Evolutionary conservation across 2,329 filamentous ascomycete genomes (phyloP), one percentile per base, ranked within the genome.

Genomic region (Massarina eburnea): DNA sequence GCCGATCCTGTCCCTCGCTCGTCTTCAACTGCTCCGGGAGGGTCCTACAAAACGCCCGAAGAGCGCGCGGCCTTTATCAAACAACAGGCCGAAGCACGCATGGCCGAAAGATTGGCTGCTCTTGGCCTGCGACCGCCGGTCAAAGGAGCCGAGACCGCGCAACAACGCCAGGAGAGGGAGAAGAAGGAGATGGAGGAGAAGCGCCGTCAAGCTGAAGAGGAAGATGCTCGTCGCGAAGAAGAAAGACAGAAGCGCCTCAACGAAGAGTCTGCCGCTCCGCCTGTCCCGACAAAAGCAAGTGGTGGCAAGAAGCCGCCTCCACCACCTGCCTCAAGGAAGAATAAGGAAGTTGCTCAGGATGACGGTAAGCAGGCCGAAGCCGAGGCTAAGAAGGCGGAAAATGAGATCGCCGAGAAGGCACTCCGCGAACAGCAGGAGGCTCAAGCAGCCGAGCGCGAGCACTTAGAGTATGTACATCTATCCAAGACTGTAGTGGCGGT

Each of bases 61-160:
- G 92, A 99, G 63, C 84, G 94, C 44, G 91, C 95, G 27, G 91
- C 92, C 4, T 96, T 95, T 63, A 96, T 97, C 65, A 95, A 95
- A 68, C 91, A 96, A 69, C 92, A 96, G 68, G 95, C 94, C 8
- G 91, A 97, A 69, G 89, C 92, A 66, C 89, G 92, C 48, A 97
- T 99, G 87, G 92, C 94, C 27, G 94, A 97, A 71, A 86, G 94
- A 49, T 82, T 99, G 61, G 94, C 94, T 49, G 92, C 92, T 37
- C 81, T 97, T 50, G 94, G 94, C 27, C 87, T 99, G 66, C 95
- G 90, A 69, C 84, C 90, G 22, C 86, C 89, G 5, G 78, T 79
- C 15, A 95, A 95, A 65, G 74, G 85, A 30, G 85, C 86, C 3
- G 94, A 99, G 73, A 88, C 84, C 22, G 76, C 91, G 26, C 82